phyloP scores from a whole-genome alignment of 2,329 filamentous ascomycete species.

The Ceratocystis lukuohia region DNA sequence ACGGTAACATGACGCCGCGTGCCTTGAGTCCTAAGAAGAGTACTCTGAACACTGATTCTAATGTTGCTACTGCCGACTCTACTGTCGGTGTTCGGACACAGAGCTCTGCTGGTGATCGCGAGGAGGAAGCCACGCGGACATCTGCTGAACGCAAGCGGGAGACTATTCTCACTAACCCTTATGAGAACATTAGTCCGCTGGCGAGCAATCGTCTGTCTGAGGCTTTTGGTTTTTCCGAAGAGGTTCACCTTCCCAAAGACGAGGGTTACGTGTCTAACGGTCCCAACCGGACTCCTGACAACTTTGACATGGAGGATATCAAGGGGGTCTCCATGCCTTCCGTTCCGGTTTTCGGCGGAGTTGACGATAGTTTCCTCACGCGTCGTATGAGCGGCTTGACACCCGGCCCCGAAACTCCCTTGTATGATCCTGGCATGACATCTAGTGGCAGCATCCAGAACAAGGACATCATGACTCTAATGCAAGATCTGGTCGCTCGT shows the following conservation, averaged over 20 bases:
- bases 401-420: conserved; percentile 74
- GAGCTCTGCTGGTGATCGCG: conserved; percentile 26
- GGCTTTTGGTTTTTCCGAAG: conserved; percentile 30
- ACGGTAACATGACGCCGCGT: conserved; percentile 38
- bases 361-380: conserved; percentile 55
- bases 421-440: conserved; percentile 76
- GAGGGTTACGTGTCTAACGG: conserved; percentile 84
- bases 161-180: conserved; percentile 53
- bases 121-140: conserved; percentile 30
- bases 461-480: conserved; percentile 89
- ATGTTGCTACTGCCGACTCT: conserved; percentile 35
- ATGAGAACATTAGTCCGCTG: conserved; percentile 50
- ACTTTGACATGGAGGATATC: conserved; percentile 32
- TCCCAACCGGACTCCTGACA: conserved; percentile 41
- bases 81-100: neutral
- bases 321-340: conserved; percentile 35
- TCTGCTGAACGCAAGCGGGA: conserved; percentile 49
- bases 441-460: conserved; percentile 74
- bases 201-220: conserved; percentile 41
- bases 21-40: conserved; percentile 19
- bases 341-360: conserved; percentile 29
- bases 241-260: conserved; percentile 33
- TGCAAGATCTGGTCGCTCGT: conserved; percentile 96
- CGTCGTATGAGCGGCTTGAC: conserved; percentile 79
- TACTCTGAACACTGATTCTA: conserved; percentile 35